Conservation (phyloP, 345 rosid genomes). For the Corchorus olitorius region DNA sequence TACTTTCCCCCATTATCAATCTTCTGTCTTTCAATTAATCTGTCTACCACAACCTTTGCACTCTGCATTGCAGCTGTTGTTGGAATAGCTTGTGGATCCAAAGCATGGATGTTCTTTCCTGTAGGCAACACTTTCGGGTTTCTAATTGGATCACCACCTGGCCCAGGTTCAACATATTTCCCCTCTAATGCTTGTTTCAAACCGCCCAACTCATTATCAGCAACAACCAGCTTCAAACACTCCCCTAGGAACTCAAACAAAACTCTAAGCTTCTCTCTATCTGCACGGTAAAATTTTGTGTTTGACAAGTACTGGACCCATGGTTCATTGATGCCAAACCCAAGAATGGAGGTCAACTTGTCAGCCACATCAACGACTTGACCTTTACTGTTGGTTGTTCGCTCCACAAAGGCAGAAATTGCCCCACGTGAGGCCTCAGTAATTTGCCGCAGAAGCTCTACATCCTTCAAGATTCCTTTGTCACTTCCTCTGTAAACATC, state of each 20-base stretch:
- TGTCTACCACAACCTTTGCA: slow-evolving; percentile 87
- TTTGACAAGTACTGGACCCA: slow-evolving; percentile 86
- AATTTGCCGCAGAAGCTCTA: slow-evolving; percentile 93
- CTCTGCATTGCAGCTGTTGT: slow-evolving; percentile 97
- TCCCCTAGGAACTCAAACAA: slow-evolving; percentile 82
- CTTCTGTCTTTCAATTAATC: slow-evolving; percentile 90
- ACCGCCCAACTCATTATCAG: slow-evolving; percentile 92
- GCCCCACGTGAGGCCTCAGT: slow-evolving; percentile 96
- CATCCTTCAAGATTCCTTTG: slow-evolving; percentile 88
- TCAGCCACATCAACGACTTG: slow-evolving; percentile 83
- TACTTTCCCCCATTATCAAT: slow-evolving; percentile 83
- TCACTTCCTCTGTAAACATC: slow-evolving; percentile 85
- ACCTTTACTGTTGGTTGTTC: slow-evolving; percentile 81
- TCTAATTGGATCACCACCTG: slow-evolving; percentile 97
- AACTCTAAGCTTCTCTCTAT: slow-evolving; percentile 77
- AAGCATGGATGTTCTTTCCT: slow-evolving; percentile 96
- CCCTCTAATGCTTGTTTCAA: slow-evolving; percentile 95
- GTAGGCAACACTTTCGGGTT: slow-evolving; percentile 98
- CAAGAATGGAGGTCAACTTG: slow-evolving; percentile 77
- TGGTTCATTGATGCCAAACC: slow-evolving; percentile 95
- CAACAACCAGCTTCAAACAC: slow-evolving; percentile 86
- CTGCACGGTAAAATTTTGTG: slow-evolving; percentile 89
- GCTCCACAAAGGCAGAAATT: slow-evolving; percentile 71
- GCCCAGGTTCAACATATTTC: slow-evolving; percentile 94
- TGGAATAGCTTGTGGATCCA: slow-evolving; percentile 98